Base-by-base conservation (phyloP, 179 eudicot species). In the Camellia oleifera region DNA sequence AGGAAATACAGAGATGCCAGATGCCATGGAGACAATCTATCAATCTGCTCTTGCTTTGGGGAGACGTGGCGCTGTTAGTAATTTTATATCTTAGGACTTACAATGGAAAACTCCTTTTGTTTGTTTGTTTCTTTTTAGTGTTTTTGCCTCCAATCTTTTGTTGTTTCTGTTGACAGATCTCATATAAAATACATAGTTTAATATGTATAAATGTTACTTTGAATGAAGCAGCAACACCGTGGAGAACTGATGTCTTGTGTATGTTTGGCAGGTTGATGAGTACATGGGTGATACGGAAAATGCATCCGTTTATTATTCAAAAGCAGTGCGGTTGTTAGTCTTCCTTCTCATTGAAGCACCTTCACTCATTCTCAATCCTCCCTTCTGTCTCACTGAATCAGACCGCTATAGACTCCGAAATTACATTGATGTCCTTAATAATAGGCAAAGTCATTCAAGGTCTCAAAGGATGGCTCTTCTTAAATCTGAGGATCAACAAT, bases 11-110 rank as follows among this genome's bases (percentile, higher is more conserved):
- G 95, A 94, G 81, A 91, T 95, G 93, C 99, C 99, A 71, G 99
- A 95, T 87, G 98, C 99, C 67, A 95, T 95, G 94, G 99, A 95
- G 85, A 83, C 88, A 68, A 92, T 95, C 66, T 95, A 89, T 88
- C 98, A 94, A 80, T 88, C 92, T 83, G 98, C 99, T 72, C 97
- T 95, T 77, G 90, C 87, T 14, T 78, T 90, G 68, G 98, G 99
- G 73, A 90, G 87, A 85, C 87, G 83, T 78, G 99, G 97, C 46
- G 98, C 95, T 77, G 99, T 95, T 89, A 93, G 98, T 88, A 69
- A 23, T 72, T 9, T 72, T 20, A 68, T 54, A 7, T n/a, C 69
- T 81, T 69, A 20, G 62, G 23, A 68, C 74, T 46, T 42, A 4
- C 67, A 7, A 54, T 60, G 67, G 67, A 23, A 23, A 20, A 6